Evolutionary conservation across 2,329 filamentous ascomycete genomes (phyloP), one percentile per base, ranked within the genome.

Genomic region (Atkinsonella texensis): DNA sequence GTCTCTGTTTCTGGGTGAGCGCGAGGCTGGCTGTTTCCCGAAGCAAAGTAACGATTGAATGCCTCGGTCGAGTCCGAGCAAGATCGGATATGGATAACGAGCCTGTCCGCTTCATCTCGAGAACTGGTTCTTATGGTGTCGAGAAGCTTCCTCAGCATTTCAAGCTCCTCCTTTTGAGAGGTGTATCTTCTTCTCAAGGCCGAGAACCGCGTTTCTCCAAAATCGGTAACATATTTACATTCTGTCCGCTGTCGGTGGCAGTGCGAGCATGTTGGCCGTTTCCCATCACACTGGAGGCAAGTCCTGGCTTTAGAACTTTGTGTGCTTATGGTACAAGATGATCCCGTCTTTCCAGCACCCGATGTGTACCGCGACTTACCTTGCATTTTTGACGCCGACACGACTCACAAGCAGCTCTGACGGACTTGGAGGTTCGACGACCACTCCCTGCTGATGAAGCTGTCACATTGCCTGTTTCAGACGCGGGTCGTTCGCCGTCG

Each of bases 321-420:
- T 32, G 43, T 46, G 3, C 3, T 44, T 46, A 9, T 31, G 17
- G 28, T n/a, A 46, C 17, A 20, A 28, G 23, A 32, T 15, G 35
- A 4, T 3, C 35, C 11, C 4, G 35, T 13, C 35, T 12, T 6
- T 15, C 35, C 35, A 15, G 35, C 11, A 4, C 11, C 9, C 15
- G 35, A 15, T 38, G 5, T 38, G 9, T 38, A 38, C 35, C 11
- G 35, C 35, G 35, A 38, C 35, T 12, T 46, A 51, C 49, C 49
- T 51, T 51, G 33, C 49, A 51, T 11, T 51, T 51, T 33, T 51
- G 49, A 18, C 43, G 42, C 18, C 49, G 49, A 46, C 49, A 51
- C 11, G 49, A 40, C 23, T 51, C 49, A 41, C 49, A 51, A 18
- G 49, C 49, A 20, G 49, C 49, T 44, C 40, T 35, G 4, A 46